These are phyloP conservation scores for Leptosphaerulina australis DNA, from an alignment of 2,329 filamentous ascomycete species.

Conservation along the genomic window DNA sequence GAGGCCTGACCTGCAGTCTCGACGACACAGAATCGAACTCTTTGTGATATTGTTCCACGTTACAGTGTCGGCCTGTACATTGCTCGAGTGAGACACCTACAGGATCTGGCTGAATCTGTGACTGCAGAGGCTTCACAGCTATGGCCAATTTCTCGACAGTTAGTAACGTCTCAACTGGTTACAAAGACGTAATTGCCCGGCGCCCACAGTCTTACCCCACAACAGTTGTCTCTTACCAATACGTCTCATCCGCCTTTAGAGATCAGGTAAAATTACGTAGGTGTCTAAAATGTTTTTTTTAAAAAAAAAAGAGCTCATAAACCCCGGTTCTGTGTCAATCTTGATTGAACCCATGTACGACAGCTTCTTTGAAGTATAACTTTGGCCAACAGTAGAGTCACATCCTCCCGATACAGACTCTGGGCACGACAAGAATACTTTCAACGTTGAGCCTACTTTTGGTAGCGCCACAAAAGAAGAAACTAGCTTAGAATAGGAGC, in stretches of 20 bases:
- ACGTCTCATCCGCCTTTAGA: slow-evolving; percentile 1
- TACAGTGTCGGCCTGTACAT: slow-evolving; percentile 3
- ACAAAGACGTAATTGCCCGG: not conserved
- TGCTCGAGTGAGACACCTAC: not conserved
- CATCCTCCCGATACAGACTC: not conserved
- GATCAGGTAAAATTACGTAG: slow-evolving; percentile 1
- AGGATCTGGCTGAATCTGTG: not conserved
- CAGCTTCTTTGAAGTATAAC: not conserved
- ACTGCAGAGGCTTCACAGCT: slow-evolving; percentile 1
- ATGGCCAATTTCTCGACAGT: not conserved
- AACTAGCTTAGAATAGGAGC: slow-evolving; percentile 5
- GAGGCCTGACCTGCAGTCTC: not conserved
- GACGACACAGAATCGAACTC: not conserved
- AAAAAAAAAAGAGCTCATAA: not conserved
- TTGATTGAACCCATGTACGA: not conserved
- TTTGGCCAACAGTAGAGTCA: not conserved
- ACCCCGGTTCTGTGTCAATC: not conserved
- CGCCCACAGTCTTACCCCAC: slow-evolving; percentile 13
- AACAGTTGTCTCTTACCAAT: slow-evolving; percentile 1
- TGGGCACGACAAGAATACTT: slow-evolving; percentile 10
- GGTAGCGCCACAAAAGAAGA: slow-evolving; percentile 8
- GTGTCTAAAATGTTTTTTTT: not conserved
- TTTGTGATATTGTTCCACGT: not conserved
- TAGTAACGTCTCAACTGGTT: not conserved
- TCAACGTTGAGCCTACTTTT: slow-evolving; percentile 11